Evolutionary conservation across 1,284 basidiomycete genomes (phyloP), one percentile per base, ranked within the genome.

Genomic region (Cryptococcus jaspeensis): DNA sequence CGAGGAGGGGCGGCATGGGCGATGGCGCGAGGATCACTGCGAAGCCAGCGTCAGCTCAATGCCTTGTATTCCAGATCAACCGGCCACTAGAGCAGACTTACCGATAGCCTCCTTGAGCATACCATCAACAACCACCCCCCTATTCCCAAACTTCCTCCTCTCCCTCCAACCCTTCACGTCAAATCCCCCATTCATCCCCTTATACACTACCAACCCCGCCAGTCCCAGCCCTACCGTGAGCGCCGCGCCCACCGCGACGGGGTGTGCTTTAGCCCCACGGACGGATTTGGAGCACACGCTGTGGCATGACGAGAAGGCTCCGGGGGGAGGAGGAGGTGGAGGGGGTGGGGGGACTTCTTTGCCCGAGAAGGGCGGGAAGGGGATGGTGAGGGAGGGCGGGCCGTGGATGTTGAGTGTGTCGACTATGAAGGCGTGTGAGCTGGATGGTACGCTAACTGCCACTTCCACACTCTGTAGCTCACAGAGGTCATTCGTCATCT

Each of bases 21-120:
- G 73, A 71, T 0, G 75, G 75, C 5, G 68, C 60, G 28, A 77
- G 69, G 23, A 77, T 65, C 37, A 77, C 73, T 73, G 50, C 2
- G 40, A 11, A 8, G 39, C 41, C 3, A 11, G 8, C 20, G 23
- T 52, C n/a, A 32, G 16, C 42, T 22, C 48, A 36, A 36, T 28
- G 40, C 9, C 15, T 25, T 28, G 36, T 48, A n/a, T 48, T 48
- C 46, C n/a, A 8, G 13, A 1, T 23, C 12, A 13, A n/a, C n/a
- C n/a, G n/a, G n/a, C n/a, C 28, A 32, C 28, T 43, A 6, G 2
- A 3, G 15, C 9, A 1, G 15, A 66, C 72, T 44, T 46, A 74
- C 73, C 74, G 16, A 76, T 70, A 41, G 73, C 72, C 44, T 75
- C 75, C 55, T 75, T 75, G 44, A 77, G 61, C 71, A 76, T 75